Conservation (phyloP, 1,139 yeast species). For the Eremothecium cymbalariae region DNA sequence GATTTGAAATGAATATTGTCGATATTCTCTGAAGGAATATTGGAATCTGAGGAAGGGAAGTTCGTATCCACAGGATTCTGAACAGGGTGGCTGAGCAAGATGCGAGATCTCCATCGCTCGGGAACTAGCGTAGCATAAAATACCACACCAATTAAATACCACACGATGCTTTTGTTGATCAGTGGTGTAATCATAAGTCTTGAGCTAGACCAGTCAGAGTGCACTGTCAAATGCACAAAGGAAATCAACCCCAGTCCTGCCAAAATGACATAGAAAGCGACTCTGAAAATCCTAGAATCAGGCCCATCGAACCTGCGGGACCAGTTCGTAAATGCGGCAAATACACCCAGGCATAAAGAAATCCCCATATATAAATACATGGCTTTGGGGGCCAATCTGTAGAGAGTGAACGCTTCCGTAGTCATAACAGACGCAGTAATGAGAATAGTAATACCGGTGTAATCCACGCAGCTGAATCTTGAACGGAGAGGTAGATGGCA, state of each 20-base stretch:
- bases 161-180: constrained; percentile 38
- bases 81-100: constrained; percentile 20
- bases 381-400: constrained; percentile 44
- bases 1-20: constrained; percentile 46
- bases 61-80: neutral
- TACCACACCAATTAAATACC: constrained; percentile 76
- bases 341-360: constrained; percentile 57
- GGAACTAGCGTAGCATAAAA: constrained; percentile 87
- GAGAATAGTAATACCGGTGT: constrained; percentile 84
- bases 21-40: constrained; percentile 31
- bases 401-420: constrained; percentile 74
- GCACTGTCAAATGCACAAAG: constrained; percentile 45
- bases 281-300: constrained; percentile 70
- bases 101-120: constrained; percentile 74
- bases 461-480: constrained; percentile 86
- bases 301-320: constrained; percentile 82
- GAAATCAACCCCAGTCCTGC: constrained; percentile 71
- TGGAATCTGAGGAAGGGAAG: constrained; percentile 21
- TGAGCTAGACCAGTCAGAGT: constrained; percentile 35
- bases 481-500: constrained; percentile 56
- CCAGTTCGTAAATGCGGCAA: constrained; percentile 82
- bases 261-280: constrained; percentile 73
- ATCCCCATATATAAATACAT: constrained; percentile 45
- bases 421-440: constrained; percentile 87
- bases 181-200: constrained; percentile 21